A percentile compares a stretch with the other conserved stretches of the same genome.
Conservation (phyloP, 148 eudicot genomes). For the Euryodendron excelsum region DNA sequence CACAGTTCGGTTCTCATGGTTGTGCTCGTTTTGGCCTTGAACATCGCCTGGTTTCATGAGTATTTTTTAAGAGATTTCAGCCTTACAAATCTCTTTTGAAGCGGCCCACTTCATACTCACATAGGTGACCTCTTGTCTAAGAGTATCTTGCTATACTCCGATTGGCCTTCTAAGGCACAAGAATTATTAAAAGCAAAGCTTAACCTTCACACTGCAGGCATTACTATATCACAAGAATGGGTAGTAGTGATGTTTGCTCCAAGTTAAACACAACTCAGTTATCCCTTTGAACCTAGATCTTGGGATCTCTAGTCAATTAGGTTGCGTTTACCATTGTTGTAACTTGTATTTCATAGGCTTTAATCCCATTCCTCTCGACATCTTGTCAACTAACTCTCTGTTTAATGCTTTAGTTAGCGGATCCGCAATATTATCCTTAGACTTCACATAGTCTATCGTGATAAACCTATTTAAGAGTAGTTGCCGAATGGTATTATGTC, state of each 20-base stretch:
- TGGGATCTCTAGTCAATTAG: neutral
- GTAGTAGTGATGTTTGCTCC: neutral
- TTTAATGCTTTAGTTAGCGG: neutral
- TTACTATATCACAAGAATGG: neutral
- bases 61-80: neutral
- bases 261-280: neutral
- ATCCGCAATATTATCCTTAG: neutral
- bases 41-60: neutral
- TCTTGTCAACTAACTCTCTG: neutral
- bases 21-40: neutral
- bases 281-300: neutral
- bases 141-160: neutral
- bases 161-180: neutral
- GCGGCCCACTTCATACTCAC: neutral
- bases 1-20: neutral
- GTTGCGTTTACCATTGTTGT: neutral
- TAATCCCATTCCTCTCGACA: neutral
- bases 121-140: neutral
- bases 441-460: neutral
- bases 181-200: neutral
- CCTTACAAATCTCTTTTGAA: neutral
- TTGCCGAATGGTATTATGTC: neutral
- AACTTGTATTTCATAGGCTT: neutral
- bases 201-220: neutral
- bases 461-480: neutral